Evolutionary conservation across 2,329 filamentous ascomycete genomes (phyloP).

Genomic region (Cladorrhinum sp.): DNA sequence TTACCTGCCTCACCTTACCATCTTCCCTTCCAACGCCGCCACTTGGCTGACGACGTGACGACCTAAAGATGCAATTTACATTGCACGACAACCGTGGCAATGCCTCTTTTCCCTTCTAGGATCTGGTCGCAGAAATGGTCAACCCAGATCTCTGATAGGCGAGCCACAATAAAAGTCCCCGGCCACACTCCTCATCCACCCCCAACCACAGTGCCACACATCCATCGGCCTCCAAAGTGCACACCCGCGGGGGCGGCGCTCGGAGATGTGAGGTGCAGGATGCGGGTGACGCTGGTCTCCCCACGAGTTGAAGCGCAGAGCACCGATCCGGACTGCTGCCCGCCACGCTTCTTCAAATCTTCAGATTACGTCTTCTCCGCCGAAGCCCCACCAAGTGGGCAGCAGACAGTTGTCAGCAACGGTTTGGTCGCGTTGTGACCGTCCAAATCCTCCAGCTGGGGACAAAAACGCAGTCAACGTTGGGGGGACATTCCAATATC

Average conservation of each 20-base stretch:
- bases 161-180: background rate
- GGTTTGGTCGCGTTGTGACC: background rate
- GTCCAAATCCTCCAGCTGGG: background rate
- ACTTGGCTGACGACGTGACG: background rate
- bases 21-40: too few relatives aligned
- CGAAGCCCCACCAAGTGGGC: background rate
- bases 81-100: too few relatives aligned
- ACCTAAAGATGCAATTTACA: background rate
- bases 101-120: background rate
- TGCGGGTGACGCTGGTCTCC: background rate
- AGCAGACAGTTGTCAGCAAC: background rate
- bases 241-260: background rate
- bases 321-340: background rate
- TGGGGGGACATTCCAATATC: background rate
- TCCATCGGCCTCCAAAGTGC: background rate
- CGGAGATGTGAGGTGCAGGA: background rate
- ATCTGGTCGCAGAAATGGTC: too few relatives aligned
- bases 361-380: background rate
- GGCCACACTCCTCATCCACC: background rate
- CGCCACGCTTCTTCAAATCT: background rate
- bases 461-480: background rate
- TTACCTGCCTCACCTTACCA: too few relatives aligned
- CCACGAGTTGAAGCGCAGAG: background rate
- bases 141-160: background rate
- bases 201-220: background rate